A percentile compares a stretch with the other conserved stretches of the same genome.
These are phyloP conservation scores for Tuber magnatum DNA, from an alignment of 495 filamentous ascomycete species.

Conservation along the genomic window DNA sequence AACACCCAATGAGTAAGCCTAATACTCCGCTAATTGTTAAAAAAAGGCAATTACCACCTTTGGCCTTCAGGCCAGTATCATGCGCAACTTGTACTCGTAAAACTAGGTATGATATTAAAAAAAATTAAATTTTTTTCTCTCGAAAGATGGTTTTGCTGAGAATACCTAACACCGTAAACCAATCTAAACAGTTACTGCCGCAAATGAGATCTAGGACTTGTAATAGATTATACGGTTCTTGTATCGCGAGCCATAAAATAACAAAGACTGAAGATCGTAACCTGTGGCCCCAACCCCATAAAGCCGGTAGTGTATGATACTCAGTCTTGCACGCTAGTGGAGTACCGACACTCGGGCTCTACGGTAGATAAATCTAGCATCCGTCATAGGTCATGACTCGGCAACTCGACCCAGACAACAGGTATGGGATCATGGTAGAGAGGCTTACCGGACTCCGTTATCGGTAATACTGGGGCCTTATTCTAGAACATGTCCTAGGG, in stretches of 20 bases:
- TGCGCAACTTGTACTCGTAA: not conserved
- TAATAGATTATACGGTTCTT: not conserved
- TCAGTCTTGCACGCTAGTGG: not conserved
- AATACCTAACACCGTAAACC: not conserved
- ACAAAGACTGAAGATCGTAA: not conserved
- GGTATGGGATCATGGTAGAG: not conserved
- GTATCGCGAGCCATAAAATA: not conserved
- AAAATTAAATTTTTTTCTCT: too few species aligned
- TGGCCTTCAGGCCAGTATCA: not conserved
- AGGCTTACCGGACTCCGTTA: not conserved
- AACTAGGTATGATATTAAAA: too few species aligned
- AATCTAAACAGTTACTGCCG: not conserved
- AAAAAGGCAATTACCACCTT: not conserved
- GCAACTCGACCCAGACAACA: not conserved
- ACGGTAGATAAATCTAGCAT: not conserved
- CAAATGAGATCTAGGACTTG: not conserved
- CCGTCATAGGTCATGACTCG: not conserved
- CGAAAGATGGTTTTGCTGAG: not conserved
- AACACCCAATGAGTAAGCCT: slow-evolving; percentile 32
- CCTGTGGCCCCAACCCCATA: not conserved
- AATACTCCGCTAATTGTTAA: slow-evolving; percentile 28
- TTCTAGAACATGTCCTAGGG: not conserved
- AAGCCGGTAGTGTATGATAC: not conserved
- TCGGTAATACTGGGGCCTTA: not conserved
- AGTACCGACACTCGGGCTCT: not conserved